Percentiles rank a stretch among this genome's conserved stretches.
Conservation (phyloP, 768 basidiomycete species). For the Hydnomerulius pinastri region DNA sequence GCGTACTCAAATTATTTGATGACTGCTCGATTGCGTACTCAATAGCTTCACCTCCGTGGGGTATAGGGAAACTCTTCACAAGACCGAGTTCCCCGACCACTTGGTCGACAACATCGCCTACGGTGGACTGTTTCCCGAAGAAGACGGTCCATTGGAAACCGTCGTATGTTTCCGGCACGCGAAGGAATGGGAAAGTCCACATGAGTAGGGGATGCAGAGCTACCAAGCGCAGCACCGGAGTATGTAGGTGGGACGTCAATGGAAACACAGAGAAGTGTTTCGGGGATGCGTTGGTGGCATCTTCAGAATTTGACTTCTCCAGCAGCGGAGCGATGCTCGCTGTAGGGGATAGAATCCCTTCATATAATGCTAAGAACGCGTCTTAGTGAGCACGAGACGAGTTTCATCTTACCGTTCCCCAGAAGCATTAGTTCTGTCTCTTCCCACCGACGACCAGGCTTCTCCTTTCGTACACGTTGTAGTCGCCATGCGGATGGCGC, state of each 20-base stretch:
- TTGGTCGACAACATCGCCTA: conserved; percentile 51
- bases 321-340: conserved; percentile 55
- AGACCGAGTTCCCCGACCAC: conserved; percentile 70
- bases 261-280: conserved; percentile 72
- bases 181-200: conserved; percentile 54
- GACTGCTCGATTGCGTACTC: conserved; percentile 78
- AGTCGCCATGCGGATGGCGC: conserved; percentile 67
- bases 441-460: conserved; percentile 65
- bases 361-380: conserved; percentile 1
- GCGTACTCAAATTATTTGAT: conserved; percentile 51
- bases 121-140: conserved; percentile 57
- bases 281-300: conserved; percentile 29
- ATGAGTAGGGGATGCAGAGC: conserved; percentile 65
- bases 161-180: conserved; percentile 79
- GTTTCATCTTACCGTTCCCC: conserved; percentile 54
- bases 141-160: conserved; percentile 67
- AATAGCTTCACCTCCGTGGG: conserved; percentile 61
- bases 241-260: conserved; percentile 66
- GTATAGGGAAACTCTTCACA: conserved; percentile 60
- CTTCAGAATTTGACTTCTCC: conserved; percentile 38
- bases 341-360: conserved; percentile 53
- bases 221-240: conserved; percentile 68
- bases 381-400: conserved; percentile 15
- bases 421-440: conserved; percentile 67
- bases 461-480: conserved; percentile 62